phyloP scores from a whole-genome alignment of 768 basidiomycete genomes.

The Ramaria rubella region DNA sequence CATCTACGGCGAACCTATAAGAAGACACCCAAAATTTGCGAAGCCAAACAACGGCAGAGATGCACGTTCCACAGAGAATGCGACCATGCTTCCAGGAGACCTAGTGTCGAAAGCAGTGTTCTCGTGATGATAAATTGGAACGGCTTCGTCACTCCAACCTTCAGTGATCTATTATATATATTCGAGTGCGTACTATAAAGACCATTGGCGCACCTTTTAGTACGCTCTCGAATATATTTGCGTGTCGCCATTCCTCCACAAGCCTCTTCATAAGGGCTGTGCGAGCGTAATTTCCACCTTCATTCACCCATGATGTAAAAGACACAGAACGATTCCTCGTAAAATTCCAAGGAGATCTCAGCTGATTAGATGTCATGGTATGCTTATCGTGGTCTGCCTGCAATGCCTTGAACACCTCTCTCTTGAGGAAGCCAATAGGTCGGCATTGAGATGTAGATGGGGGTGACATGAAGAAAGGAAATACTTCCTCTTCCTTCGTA shows the following conservation, averaged over 20 bases:
- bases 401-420: background rate
- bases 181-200: background rate
- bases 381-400: background rate
- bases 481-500: background rate
- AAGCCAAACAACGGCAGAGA: slow-evolving; percentile 41
- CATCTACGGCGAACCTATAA: slow-evolving; percentile 16
- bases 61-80: slow-evolving; percentile 37
- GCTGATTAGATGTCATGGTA: background rate
- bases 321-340: slow-evolving; percentile 15
- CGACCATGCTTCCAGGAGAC: slow-evolving; percentile 14
- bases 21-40: slow-evolving; percentile 37
- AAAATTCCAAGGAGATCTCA: background rate
- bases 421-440: background rate
- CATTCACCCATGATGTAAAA: slow-evolving; percentile 32
- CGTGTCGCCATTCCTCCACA: slow-evolving; percentile 26
- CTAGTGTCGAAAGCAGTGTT: background rate
- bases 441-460: background rate
- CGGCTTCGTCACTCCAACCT: slow-evolving; percentile 32
- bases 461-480: background rate
- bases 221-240: slow-evolving; percentile 23
- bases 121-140: slow-evolving; percentile 27
- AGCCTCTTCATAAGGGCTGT: slow-evolving; percentile 29
- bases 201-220: slow-evolving; percentile 27
- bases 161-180: background rate
- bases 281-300: slow-evolving; percentile 27